Base-by-base conservation (phyloP, 2,329 filamentous ascomycete species). In the Aspergillus phoenicis region DNA sequence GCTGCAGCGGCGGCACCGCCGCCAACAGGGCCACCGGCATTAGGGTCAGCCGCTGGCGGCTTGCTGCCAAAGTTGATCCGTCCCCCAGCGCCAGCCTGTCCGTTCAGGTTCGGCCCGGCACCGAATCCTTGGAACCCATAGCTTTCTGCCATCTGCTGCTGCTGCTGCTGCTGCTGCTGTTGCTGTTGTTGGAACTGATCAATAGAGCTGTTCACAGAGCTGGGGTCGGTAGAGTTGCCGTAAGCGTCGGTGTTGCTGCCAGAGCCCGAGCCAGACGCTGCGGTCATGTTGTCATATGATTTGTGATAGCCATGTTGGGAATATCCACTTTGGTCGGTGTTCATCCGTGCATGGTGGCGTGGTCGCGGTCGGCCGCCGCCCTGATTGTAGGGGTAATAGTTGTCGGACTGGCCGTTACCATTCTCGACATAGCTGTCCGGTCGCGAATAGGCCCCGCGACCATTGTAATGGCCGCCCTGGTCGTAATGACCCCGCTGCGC, bases 171-270 rank as follows among this genome's bases (percentile, higher is more conserved):
- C 68, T 75, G 67, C 66, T 71, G 70, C 55, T 75, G 64, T 58
- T 70, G 71, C 51, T 76, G 74, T 55, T 87, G 84, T 60, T 83
- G 80, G 24, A 88, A 81, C 63, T 91, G 88, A 73, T 97, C 91
- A 68, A 96, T 86, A 1, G 92, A 96, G 79, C 91, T 96, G 78
- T 96, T 96, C 73, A 97, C 91, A 72, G 93, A 97, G 79, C 91
- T 95, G 80, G 91, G 93, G 73, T 97, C 93, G 62, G 92, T 96
- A 66, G 89, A 89, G 75, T 95, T 93, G 59, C 88, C 89, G 72
- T 86, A 88, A 11, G 88, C 88, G 60, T 97, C 93, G 57, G 82
- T 81, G 57, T 64, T 89, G 87, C 86, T 90, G 53, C 88, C 90
- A 70, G 88, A 91, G 22, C 87, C 89, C 10, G 88, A 87, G 17